These are phyloP conservation scores for Paramecium octaurelia DNA, from an alignment of 73 alveolate species.

Conservation along the genomic window DNA sequence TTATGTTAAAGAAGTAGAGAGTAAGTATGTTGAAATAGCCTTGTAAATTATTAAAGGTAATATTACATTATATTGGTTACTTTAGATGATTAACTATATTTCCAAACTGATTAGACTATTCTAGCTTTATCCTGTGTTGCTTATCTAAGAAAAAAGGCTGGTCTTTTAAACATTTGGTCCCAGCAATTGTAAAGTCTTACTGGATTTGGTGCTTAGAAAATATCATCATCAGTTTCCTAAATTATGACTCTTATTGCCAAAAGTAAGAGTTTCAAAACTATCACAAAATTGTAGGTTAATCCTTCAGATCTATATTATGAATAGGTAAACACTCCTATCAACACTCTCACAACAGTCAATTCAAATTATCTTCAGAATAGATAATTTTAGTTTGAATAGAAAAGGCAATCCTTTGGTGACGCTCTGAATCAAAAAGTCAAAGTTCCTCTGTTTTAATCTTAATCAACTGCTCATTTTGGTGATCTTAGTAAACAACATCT, in stretches of 20 bases:
- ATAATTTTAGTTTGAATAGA: neutral
- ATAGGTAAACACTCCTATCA: neutral
- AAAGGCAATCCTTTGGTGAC: neutral
- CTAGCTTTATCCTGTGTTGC: constrained; percentile 33
- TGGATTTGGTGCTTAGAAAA: neutral
- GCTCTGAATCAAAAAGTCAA: neutral
- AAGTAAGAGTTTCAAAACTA: constrained; percentile 13
- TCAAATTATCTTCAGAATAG: neutral
- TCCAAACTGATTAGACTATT: neutral
- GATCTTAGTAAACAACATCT: neutral
- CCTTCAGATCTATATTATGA: neutral
- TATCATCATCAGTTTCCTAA: constrained; percentile 26
- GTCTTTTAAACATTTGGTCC: constrained; percentile 25
- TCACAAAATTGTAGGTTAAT: neutral
- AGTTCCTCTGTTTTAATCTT: neutral
- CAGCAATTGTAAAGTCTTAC: neutral
- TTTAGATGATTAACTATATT: neutral
- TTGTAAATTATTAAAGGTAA: constrained; percentile 7
- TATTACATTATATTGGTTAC: neutral
- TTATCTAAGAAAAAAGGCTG: constrained; percentile 36
- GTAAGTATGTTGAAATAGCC: constrained; percentile 15
- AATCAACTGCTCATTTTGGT: neutral
- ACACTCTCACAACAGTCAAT: neutral
- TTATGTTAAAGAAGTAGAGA: constrained; percentile 18
- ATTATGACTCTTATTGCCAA: constrained; percentile 39